Conservation (phyloP, 1,139 yeast species). For the Suhomyces chickasaworum region DNA sequence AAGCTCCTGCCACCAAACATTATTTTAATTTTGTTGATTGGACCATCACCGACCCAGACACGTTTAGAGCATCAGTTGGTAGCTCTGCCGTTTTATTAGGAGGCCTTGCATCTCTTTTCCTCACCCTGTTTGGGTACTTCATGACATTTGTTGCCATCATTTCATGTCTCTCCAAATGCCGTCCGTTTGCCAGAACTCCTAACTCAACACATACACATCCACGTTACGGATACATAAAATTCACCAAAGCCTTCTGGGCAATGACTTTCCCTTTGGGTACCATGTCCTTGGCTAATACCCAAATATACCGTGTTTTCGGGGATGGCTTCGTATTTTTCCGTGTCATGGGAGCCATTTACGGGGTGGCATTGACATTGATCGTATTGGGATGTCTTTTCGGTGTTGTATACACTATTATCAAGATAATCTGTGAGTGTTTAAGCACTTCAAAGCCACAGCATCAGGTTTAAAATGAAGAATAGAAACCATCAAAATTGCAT, state of each 20-base stretch:
- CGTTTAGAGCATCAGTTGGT: slow-evolving; percentile 6
- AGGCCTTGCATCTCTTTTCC: slow-evolving; percentile 17
- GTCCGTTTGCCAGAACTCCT: slow-evolving; percentile 25
- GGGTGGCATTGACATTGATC: slow-evolving; percentile 41
- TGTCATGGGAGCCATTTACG: slow-evolving; percentile 64
- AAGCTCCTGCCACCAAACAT: slow-evolving; percentile 6
- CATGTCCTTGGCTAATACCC: slow-evolving; percentile 62
- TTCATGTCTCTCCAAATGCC: slow-evolving; percentile 21
- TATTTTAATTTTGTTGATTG: slow-evolving; percentile 13
- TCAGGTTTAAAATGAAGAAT: neutral
- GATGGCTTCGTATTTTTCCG: slow-evolving; percentile 55
- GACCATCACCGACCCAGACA: slow-evolving; percentile 7
- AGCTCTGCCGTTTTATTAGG: slow-evolving; percentile 2
- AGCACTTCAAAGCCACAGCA: neutral
- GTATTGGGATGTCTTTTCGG: slow-evolving; percentile 40
- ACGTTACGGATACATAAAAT: slow-evolving; percentile 37
- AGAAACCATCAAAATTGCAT: neutral
- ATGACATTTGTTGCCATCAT: slow-evolving; percentile 24
- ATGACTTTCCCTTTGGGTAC: slow-evolving; percentile 92
- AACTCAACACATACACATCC: slow-evolving; percentile 17
- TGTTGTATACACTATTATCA: slow-evolving; percentile 19
- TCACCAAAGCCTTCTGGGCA: slow-evolving; percentile 76
- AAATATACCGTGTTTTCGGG: slow-evolving; percentile 44
- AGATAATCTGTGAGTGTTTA: neutral
- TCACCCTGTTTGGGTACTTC: slow-evolving; percentile 28